These are phyloP conservation scores for Vigna nakashimae DNA, from an alignment of 306 rosid species.

Conservation along the genomic window DNA sequence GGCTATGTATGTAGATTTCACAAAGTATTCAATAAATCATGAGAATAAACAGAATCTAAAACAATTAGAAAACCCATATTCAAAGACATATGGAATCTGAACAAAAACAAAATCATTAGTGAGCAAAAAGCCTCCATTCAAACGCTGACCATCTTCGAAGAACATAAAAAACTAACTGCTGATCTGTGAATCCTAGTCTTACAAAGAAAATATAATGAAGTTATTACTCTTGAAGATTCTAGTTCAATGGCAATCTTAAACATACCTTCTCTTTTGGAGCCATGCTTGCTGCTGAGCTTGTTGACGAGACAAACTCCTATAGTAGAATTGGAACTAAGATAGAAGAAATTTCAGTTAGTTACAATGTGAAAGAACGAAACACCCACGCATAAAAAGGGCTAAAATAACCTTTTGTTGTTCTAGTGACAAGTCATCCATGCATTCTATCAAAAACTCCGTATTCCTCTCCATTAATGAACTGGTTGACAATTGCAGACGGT, in stretches of 20 bases:
- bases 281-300: slow-evolving; percentile 99
- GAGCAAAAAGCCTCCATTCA: too few species aligned
- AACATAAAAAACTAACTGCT: not conserved
- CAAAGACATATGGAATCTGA: too few species aligned
- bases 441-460: slow-evolving; percentile 88
- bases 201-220: not conserved
- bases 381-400: slow-evolving; percentile 14
- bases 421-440: slow-evolving; percentile 93
- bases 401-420: slow-evolving; percentile 91
- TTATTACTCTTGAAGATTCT: not conserved
- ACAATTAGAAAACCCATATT: too few species aligned
- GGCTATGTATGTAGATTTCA: not conserved
- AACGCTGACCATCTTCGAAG: too few species aligned
- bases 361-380: slow-evolving; percentile 18
- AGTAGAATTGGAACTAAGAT: slow-evolving; percentile 84
- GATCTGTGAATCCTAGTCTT: slow-evolving; percentile 16
- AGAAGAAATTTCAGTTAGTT: slow-evolving; percentile 37
- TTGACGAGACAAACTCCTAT: slow-evolving; percentile 85
- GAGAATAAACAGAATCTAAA: too few species aligned
- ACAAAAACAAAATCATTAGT: too few species aligned
- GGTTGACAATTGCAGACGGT: slow-evolving; percentile 85
- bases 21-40: not conserved
- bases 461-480: slow-evolving; percentile 92
- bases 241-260: slow-evolving; percentile 15
- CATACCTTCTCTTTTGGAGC: slow-evolving; percentile 97